A percentile compares a stretch with the other conserved stretches of the same genome.
Evolutionary conservation across 2,329 filamentous ascomycete species (phyloP).

Genomic region (Pseudophaeomoniella oleicola): DNA sequence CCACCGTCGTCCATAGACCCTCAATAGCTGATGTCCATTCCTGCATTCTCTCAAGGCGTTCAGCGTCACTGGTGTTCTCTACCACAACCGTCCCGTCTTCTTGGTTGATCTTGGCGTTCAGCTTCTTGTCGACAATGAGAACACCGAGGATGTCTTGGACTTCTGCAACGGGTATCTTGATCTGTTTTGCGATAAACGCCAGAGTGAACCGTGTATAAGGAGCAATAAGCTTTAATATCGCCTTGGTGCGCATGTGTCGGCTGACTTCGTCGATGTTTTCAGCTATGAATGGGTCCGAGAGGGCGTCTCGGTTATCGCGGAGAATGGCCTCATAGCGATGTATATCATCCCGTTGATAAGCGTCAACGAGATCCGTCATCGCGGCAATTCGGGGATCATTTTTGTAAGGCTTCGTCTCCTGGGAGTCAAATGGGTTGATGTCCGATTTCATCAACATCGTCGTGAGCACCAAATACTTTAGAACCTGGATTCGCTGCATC

Average conservation of each 20-base stretch:
- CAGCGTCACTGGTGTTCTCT: slow-evolving; percentile 53
- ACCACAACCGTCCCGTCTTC: slow-evolving; percentile 73
- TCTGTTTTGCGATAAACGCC: slow-evolving; percentile 70
- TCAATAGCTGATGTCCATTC: slow-evolving; percentile 58
- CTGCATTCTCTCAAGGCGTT: slow-evolving; percentile 55
- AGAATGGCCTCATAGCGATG: slow-evolving; percentile 80
- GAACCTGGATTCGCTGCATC: slow-evolving; percentile 86
- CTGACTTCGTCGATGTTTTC: slow-evolving; percentile 99
- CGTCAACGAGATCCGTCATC: slow-evolving; percentile 94
- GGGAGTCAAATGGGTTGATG: slow-evolving; percentile 97
- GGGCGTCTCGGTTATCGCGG: slow-evolving; percentile 72
- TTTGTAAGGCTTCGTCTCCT: slow-evolving; percentile 97
- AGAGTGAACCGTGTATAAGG: slow-evolving; percentile 90
- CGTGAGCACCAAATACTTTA: slow-evolving; percentile 90
- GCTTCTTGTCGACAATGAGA: slow-evolving; percentile 78
- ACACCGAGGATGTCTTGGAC: slow-evolving; percentile 93
- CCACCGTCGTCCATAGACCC: slow-evolving; percentile 54
- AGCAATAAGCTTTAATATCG: slow-evolving; percentile 79
- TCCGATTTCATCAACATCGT: slow-evolving; percentile 98
- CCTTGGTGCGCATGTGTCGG: slow-evolving; percentile 94
- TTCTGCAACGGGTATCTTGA: slow-evolving; percentile 72
- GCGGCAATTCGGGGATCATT: slow-evolving; percentile 87
- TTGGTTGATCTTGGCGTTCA: slow-evolving; percentile 81
- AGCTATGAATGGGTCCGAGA: slow-evolving; percentile 88
- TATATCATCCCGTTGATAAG: slow-evolving; percentile 91